Percentiles rank a stretch among this genome's conserved stretches.
These are phyloP conservation scores for Xylariaceae sp. DNA, from an alignment of 2,329 filamentous ascomycete species.

Conservation along the genomic window DNA sequence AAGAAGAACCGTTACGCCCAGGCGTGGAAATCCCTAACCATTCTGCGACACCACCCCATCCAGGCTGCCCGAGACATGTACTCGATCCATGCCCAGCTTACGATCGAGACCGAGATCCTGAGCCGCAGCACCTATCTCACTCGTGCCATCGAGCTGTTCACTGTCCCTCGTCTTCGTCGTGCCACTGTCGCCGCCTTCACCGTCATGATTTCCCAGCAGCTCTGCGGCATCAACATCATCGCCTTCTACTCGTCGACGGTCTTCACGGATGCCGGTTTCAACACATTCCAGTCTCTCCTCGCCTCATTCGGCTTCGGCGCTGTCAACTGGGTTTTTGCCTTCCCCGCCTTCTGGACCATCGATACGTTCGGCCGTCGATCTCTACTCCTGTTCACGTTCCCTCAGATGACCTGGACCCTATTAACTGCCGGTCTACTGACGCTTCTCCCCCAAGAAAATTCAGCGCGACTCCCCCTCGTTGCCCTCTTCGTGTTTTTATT, in stretches of 20 bases:
- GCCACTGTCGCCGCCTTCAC: constrained; percentile 73
- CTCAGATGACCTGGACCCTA: constrained; percentile 64
- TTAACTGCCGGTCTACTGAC: constrained; percentile 59
- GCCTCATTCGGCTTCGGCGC: constrained; percentile 63
- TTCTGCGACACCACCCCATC: constrained; percentile 51
- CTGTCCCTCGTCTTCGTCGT: constrained; percentile 62
- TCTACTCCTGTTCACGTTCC: constrained; percentile 62
- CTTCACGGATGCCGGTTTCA: constrained; percentile 55
- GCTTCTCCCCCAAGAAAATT: constrained; percentile 37
- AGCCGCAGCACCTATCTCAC: constrained; percentile 53
- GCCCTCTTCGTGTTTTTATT: constrained; percentile 60
- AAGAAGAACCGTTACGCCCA: constrained; percentile 60
- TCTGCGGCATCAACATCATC: constrained; percentile 69
- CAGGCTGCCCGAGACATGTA: constrained; percentile 60
- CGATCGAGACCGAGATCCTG: constrained; percentile 52
- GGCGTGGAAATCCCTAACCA: constrained; percentile 54
- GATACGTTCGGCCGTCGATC: constrained; percentile 62
- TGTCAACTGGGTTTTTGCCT: constrained; percentile 63
- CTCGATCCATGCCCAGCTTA: constrained; percentile 61
- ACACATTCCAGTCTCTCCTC: constrained; percentile 51
- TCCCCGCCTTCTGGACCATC: constrained; percentile 61
- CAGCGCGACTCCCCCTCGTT: constrained; percentile 42
- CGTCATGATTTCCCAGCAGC: constrained; percentile 76
- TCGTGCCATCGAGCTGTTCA: constrained; percentile 63
- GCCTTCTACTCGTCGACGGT: constrained; percentile 70